phyloP scores from a whole-genome alignment of 1,139 yeast genomes.

The Hansenula sp. region DNA sequence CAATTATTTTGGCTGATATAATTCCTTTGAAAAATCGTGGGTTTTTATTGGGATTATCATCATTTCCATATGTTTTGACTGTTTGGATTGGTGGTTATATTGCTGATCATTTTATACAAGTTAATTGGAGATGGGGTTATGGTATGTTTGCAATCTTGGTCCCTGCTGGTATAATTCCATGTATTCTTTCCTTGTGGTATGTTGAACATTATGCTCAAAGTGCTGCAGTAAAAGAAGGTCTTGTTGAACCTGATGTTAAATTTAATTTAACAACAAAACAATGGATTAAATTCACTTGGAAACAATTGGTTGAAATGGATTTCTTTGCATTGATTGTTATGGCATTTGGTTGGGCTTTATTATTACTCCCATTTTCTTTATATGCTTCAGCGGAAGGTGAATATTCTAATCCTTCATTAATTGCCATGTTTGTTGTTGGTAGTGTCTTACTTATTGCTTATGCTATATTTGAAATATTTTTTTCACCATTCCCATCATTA shows the following conservation, averaged over 20 bases:
- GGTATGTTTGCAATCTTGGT: conserved; percentile 36
- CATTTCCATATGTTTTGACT: conserved; percentile 29
- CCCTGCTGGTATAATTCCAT: conserved; percentile 30
- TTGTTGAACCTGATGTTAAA: too few species aligned
- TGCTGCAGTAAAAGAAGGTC: too few species aligned
- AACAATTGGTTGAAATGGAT: conserved; percentile 28
- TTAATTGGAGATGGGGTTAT: conserved; percentile 40
- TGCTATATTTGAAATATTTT: conserved; percentile 25
- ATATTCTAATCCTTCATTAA: conserved; percentile 34
- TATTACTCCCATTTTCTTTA: conserved; percentile 33
- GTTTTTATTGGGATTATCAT: conserved; percentile 22
- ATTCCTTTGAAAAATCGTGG: conserved; percentile 33
- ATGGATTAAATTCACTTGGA: conserved; percentile 4
- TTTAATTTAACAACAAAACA: too few species aligned
- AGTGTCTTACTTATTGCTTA: conserved; percentile 27
- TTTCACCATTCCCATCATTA: conserved; percentile 31
- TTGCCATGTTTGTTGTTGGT: conserved; percentile 35
- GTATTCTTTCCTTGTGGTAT: conserved; percentile 25
- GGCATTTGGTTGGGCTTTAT: conserved; percentile 32
- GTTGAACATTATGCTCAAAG: conserved; percentile 25
- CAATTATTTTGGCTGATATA: conserved; percentile 29
- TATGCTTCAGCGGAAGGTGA: conserved; percentile 26
- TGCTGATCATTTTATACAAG: conserved; percentile 23
- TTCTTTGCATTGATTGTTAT: conserved; percentile 31
- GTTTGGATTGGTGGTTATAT: conserved; percentile 33